phyloP scores from a whole-genome alignment of 345 rosid species.

The Pugionium cornutum region DNA sequence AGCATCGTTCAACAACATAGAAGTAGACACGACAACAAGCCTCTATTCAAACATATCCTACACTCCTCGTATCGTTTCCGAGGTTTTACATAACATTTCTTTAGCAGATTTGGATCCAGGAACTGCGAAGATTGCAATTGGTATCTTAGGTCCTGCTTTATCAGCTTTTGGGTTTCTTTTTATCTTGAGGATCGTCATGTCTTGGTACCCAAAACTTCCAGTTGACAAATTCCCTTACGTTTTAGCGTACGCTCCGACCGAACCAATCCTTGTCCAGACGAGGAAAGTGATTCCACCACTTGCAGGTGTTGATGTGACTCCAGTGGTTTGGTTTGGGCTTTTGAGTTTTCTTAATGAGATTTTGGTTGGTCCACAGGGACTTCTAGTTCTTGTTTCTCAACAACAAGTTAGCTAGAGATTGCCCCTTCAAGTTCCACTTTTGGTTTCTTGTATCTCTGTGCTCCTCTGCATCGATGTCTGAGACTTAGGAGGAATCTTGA shows the following conservation, averaged over 20 bases:
- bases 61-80: no score
- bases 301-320: conserved; percentile 91
- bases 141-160: conserved; percentile 68
- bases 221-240: conserved; percentile 83
- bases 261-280: conserved; percentile 68
- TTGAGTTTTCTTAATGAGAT: conserved; percentile 84
- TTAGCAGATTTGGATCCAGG: conserved; percentile 74
- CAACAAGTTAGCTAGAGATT: conserved; percentile 54
- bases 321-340: conserved; percentile 86
- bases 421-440: no score
- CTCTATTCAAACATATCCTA: background rate
- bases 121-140: conserved; percentile 68
- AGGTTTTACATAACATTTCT: conserved; percentile 32
- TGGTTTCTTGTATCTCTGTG: no score
- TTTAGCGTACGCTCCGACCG: conserved; percentile 88
- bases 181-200: conserved; percentile 77
- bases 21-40: conserved; percentile 23
- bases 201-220: conserved; percentile 94
- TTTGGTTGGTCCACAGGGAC: conserved; percentile 89
- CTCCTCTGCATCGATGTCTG: no score
- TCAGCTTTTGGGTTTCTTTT: conserved; percentile 76
- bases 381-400: conserved; percentile 85
- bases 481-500: no score
- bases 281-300: conserved; percentile 86
- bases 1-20: conserved; percentile 23